Percentiles rank a stretch among this genome's conserved stretches.
Conservation (phyloP, 441 rosid species). For the Croton setiger region DNA sequence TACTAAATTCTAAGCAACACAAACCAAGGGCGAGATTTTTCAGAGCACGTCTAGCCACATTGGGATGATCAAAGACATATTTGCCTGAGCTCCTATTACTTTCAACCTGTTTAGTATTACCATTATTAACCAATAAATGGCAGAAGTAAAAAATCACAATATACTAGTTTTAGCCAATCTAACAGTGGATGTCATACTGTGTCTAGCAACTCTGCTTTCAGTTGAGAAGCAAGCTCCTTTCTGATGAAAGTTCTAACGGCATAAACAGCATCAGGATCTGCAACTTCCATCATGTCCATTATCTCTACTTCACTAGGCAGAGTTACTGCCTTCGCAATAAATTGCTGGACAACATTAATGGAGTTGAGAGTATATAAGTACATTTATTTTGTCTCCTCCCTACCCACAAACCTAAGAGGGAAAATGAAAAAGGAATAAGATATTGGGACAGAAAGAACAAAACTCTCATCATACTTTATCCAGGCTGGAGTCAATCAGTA, state of each 20-base stretch:
- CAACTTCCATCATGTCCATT: conserved; percentile 96
- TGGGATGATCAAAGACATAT: conserved; percentile 74
- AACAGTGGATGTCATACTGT: conserved; percentile 47
- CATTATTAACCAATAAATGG: conserved; percentile 2
- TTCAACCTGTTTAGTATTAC: conserved; percentile 47
- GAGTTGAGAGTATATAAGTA: conserved; percentile 14
- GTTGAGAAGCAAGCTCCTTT: conserved; percentile 88
- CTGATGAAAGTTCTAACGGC: conserved; percentile 76
- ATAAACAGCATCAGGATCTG: conserved; percentile 97
- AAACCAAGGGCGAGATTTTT: conserved; percentile 83
- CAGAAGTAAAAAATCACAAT: background rate
- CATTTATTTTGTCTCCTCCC: conserved; percentile 4
- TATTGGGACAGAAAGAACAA: background rate
- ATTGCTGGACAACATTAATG: conserved; percentile 53
- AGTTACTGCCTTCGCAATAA: conserved; percentile 85
- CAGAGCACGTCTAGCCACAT: conserved; percentile 83
- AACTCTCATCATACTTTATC: conserved; percentile 59
- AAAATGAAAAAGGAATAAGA: background rate
- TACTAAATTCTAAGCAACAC: conserved; percentile 24
- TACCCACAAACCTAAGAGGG: background rate
- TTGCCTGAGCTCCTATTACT: conserved; percentile 69
- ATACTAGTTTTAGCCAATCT: conserved; percentile 4
- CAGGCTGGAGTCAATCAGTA: conserved; percentile 66
- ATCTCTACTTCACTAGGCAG: conserved; percentile 95
- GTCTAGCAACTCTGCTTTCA: conserved; percentile 66